A percentile compares a stretch with the other conserved stretches of the same genome.
phyloP scores from a whole-genome alignment of 225 moss, liverwort and hornwort species.

The Straminergon stramineum region DNA sequence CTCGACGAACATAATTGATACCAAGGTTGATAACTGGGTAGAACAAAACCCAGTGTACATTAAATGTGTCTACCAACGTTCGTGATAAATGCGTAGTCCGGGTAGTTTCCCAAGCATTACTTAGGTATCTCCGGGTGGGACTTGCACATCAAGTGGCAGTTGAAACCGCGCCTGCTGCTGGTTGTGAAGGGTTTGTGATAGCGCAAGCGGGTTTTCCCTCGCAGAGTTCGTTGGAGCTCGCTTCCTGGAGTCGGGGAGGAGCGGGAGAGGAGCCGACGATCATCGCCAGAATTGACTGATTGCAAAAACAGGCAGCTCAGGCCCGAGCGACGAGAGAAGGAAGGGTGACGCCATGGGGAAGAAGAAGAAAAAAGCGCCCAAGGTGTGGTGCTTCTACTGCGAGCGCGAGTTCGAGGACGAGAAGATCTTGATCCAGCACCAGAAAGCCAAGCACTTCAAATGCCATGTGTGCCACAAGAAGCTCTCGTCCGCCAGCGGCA shows the following conservation, averaged over 20 bases:
- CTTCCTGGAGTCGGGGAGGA: neutral
- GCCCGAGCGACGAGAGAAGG: neutral
- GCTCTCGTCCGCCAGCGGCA: slow-evolving; percentile 93
- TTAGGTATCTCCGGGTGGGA: neutral
- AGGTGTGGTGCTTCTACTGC: slow-evolving; percentile 99
- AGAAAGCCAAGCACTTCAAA: slow-evolving; percentile 99
- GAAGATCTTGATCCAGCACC: slow-evolving; percentile 97
- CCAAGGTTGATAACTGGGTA: neutral
- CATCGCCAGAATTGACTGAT: neutral
- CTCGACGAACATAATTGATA: neutral
- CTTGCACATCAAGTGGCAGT: neutral
- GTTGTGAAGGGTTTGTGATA: neutral
- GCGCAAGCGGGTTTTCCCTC: neutral
- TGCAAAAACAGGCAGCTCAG: neutral
- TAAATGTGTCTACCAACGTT: too few relatives aligned
- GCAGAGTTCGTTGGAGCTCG: neutral
- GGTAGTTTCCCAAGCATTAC: neutral
- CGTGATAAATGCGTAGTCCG: neutral
- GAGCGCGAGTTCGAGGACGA: slow-evolving; percentile 99
- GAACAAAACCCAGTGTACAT: too few relatives aligned
- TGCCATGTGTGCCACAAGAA: slow-evolving; percentile 99
- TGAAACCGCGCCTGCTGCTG: neutral
- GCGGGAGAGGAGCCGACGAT: neutral
- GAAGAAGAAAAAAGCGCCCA: slow-evolving; percentile 90
- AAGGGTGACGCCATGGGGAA: slow-evolving; percentile 54